A percentile compares a stretch with the other conserved stretches of the same genome.
Evolutionary conservation across 352 stramenopile species (phyloP).

Genomic region (Globisporangium viniferum): DNA sequence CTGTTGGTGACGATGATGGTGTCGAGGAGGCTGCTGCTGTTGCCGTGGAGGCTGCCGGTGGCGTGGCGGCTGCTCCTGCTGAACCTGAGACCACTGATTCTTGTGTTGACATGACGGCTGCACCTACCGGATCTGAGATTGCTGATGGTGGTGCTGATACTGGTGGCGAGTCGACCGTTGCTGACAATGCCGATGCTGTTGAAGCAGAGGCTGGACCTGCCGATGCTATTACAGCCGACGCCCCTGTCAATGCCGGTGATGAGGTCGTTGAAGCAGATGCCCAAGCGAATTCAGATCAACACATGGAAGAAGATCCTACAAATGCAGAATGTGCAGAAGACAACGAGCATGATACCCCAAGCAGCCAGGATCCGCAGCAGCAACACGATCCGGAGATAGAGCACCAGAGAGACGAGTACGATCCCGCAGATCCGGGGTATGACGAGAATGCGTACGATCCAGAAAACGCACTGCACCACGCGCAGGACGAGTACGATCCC

Average conservation of each 20-base stretch:
- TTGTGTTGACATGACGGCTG: neutral
- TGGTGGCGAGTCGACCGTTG: neutral
- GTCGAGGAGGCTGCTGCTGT: neutral
- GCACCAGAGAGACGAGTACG: slow-evolving; percentile 24
- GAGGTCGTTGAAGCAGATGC: neutral
- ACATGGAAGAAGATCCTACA: neutral
- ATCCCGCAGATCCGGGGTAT: slow-evolving; percentile 18
- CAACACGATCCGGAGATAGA: neutral
- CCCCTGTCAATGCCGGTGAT: neutral
- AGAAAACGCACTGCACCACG: slow-evolving; percentile 16
- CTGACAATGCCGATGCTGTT: neutral
- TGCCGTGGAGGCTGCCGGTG: neutral
- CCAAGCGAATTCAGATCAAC: neutral
- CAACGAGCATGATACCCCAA: neutral
- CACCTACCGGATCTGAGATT: neutral
- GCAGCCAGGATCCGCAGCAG: neutral
- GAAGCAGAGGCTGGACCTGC: neutral
- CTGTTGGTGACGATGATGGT: neutral
- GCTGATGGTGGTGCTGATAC: neutral
- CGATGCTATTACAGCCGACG: neutral
- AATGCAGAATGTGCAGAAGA: neutral
- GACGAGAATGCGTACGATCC: slow-evolving; percentile 23
- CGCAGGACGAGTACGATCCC: slow-evolving; percentile 33
- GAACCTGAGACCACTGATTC: neutral
- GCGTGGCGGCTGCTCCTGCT: neutral